Evolutionary conservation across 441 rosid genomes (phyloP).

Genomic region (Syzygium malaccense): DNA sequence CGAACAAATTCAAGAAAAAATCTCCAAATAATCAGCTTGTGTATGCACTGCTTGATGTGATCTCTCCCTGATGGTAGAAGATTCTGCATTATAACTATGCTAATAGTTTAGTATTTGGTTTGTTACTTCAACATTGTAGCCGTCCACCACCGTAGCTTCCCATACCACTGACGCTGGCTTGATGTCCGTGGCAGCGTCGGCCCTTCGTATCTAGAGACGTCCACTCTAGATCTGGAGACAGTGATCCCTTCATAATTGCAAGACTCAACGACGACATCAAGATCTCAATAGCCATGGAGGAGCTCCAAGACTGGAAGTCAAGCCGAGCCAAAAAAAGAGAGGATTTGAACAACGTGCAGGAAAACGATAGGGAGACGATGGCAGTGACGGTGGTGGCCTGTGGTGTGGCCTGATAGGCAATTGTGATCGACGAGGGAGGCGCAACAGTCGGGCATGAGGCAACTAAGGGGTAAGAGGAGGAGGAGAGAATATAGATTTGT

Average conservation of each 20-base stretch:
- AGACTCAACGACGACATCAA: too few relatives aligned
- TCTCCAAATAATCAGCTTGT: not conserved
- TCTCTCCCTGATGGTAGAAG: not conserved
- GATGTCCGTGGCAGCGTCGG: too few relatives aligned
- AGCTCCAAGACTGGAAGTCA: too few relatives aligned
- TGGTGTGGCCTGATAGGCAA: not conserved
- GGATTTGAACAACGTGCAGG: not conserved
- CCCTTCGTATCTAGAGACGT: too few relatives aligned
- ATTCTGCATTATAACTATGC: not conserved
- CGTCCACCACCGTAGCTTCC: not conserved
- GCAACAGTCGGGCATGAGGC: not conserved
- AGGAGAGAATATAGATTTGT: not conserved
- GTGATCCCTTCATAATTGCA: too few relatives aligned
- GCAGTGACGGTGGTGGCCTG: accelerated
- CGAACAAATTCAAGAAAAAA: not conserved
- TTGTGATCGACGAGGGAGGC: not conserved
- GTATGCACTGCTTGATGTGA: not conserved
- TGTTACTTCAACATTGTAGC: not conserved
- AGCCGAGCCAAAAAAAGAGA: not conserved
- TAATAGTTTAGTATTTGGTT: not conserved
- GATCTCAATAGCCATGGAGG: too few relatives aligned
- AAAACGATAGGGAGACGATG: not conserved
- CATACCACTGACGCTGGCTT: not conserved
- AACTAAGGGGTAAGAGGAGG: not conserved
- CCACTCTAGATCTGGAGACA: too few relatives aligned